Evolutionary conservation across 441 rosid genomes (phyloP), one percentile per base, ranked within the genome.

Genomic region (Erodium moschatum): DNA sequence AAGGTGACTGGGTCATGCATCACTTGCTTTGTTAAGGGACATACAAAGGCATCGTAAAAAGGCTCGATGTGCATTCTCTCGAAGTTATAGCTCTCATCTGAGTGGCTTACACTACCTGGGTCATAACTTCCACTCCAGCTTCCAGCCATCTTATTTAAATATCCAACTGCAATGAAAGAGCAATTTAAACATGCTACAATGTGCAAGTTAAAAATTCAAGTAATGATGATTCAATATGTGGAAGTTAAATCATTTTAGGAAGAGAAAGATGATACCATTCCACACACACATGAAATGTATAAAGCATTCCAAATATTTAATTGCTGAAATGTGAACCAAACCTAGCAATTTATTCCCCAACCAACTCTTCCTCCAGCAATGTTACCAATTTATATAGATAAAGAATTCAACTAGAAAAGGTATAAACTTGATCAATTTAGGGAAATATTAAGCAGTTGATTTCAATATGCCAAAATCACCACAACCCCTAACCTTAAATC

Each of bases 41-140:
- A 93, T 70, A 94, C 82, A 75, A 94, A 89, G 69, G 98, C 74
- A 81, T 94, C 98, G 56, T 94, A 94, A 66, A 91, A 78, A 63
- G 93, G 96, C 75, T 91, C 98, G 1, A 86, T 69, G 13, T 82
- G 86, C 62, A 70, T 54, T 74, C 89, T 83, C 67, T 88, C 98
- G 40, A 86, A 83, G 9, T 83, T 86, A 79, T 80, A 73, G 83
- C 91, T 91, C 65, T 86, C 97, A 24, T 91, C 97, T 11, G 94
- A 91, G 69, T 86, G 86, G 80, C 90, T 85, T 29, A 86, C 88
- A 60, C 56, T 15, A 48, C 56, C 56, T 13, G 73, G 74, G 69
- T 85, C 89, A 56, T 77, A 81, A 75, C 81, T 76, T 78, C 86
- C 87, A 42, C 88, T 96, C 89, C 85, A 83, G 81, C 82, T 85